Percentiles rank a stretch among this genome's conserved stretches.
These are phyloP conservation scores for Bremia lactucae DNA, from an alignment of 352 stramenopile species.

Conservation along the genomic window DNA sequence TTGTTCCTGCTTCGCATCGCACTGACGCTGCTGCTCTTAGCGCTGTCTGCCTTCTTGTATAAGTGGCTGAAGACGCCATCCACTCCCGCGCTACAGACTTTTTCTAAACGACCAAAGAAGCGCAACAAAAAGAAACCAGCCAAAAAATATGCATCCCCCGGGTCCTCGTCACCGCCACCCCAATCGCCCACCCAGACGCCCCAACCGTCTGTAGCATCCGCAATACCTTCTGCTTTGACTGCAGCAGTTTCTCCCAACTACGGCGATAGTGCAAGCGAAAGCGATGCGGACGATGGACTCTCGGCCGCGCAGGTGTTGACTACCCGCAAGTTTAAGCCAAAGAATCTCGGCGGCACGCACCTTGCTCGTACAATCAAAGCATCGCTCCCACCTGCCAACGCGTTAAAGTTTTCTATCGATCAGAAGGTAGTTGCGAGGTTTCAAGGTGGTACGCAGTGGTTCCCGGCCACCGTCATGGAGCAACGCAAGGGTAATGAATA, in stretches of 20 bases:
- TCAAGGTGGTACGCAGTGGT: slow-evolving; percentile 43
- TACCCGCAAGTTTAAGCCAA: slow-evolving; percentile 50
- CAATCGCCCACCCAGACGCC: slow-evolving; percentile 1
- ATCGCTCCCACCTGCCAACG: slow-evolving; percentile 11
- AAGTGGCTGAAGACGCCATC: slow-evolving; percentile 19
- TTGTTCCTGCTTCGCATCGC: slow-evolving; percentile 24
- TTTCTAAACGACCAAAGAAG: slow-evolving; percentile 21
- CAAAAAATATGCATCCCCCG: slow-evolving; percentile 20
- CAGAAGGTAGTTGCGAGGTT: slow-evolving; percentile 58
- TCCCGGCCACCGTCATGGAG: slow-evolving; percentile 52
- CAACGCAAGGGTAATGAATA: slow-evolving; percentile 66
- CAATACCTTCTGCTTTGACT: slow-evolving; percentile 1
- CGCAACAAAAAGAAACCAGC: slow-evolving; percentile 35
- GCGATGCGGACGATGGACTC: slow-evolving; percentile 47
- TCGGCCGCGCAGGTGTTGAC: slow-evolving; percentile 52
- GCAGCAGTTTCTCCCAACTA: not conserved
- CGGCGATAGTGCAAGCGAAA: slow-evolving; percentile 25
- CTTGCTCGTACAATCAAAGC: slow-evolving; percentile 16
- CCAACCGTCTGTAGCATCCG: not conserved
- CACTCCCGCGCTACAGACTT: not conserved
- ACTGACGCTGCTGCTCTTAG: slow-evolving; percentile 32
- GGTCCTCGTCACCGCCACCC: slow-evolving; percentile 3
- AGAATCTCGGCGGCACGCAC: slow-evolving; percentile 28
- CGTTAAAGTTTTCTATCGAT: slow-evolving; percentile 19
- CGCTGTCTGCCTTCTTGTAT: slow-evolving; percentile 29